A percentile compares a stretch with the other conserved stretches of the same genome.
These are phyloP conservation scores for Basidiobolus meristosporus DNA, from an alignment of 371 early-diverging fungal species.

Conservation along the genomic window DNA sequence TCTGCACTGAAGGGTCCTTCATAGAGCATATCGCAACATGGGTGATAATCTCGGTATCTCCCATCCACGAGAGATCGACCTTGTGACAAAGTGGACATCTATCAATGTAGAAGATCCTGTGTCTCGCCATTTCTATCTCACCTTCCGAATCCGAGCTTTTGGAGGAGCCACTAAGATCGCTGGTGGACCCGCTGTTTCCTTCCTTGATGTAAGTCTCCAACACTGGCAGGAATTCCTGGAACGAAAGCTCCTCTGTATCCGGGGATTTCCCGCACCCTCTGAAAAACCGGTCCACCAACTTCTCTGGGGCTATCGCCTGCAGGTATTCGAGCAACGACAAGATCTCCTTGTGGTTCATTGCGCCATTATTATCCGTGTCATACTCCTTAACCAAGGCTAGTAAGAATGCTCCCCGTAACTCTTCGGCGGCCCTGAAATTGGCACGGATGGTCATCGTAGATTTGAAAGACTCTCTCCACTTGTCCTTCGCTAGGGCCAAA, in stretches of 20 bases:
- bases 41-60: conserved; percentile 54
- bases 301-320: conserved; percentile 43
- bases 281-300: conserved; percentile 44
- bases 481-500: conserved; percentile 12
- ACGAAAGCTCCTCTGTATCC: conserved; percentile 30
- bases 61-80: conserved; percentile 1
- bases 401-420: conserved; percentile 56
- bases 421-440: conserved; percentile 37
- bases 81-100: conserved; percentile 59
- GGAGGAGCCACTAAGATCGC: too few relatives aligned
- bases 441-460: conserved; percentile 26
- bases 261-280: conserved; percentile 26
- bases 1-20: conserved; percentile 28
- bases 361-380: conserved; percentile 25
- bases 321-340: conserved; percentile 56
- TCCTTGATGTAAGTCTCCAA: conserved; percentile 21
- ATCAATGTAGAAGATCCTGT: conserved; percentile 35
- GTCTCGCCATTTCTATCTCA: too few relatives aligned
- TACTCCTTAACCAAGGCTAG: conserved; percentile 39
- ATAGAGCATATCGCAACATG: conserved; percentile 59
- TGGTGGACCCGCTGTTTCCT: too few relatives aligned
- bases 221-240: conserved; percentile 37
- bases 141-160: too few relatives aligned
- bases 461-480: conserved; percentile 14
- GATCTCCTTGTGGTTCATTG: conserved; percentile 35